phyloP scores from a whole-genome alignment of 2,329 filamentous ascomycete species.

The Mariannaea sp. region DNA sequence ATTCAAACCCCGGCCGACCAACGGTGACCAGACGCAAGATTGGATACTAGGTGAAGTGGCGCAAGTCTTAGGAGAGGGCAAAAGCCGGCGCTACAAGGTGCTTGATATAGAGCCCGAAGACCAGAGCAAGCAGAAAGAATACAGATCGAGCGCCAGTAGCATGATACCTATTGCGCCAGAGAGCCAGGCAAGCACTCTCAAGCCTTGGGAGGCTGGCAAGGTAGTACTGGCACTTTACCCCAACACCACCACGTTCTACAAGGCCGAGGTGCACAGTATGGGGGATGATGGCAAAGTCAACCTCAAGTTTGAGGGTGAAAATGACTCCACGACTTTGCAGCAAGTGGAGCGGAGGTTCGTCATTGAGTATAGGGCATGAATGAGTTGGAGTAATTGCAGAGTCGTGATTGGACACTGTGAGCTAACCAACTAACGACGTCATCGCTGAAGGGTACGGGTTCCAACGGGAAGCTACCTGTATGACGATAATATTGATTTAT shows the following conservation, averaged over 20 bases:
- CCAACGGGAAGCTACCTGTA: background rate
- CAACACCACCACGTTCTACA: slow-evolving; percentile 84
- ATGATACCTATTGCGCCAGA: slow-evolving; percentile 76
- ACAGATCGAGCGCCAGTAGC: slow-evolving; percentile 72
- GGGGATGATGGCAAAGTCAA: slow-evolving; percentile 60
- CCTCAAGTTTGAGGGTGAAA: slow-evolving; percentile 80
- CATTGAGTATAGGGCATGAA: slow-evolving; percentile 65
- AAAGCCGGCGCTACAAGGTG: slow-evolving; percentile 78
- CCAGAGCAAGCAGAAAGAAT: slow-evolving; percentile 68
- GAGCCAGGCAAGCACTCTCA: slow-evolving; percentile 53
- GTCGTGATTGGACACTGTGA: background rate
- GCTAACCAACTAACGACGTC: background rate
- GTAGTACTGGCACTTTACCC: slow-evolving; percentile 80
- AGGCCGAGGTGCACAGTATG: slow-evolving; percentile 78
- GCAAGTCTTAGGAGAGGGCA: slow-evolving; percentile 74
- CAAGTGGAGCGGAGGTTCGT: slow-evolving; percentile 78
- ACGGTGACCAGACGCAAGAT: slow-evolving; percentile 55
- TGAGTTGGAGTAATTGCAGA: background rate
- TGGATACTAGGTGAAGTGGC: slow-evolving; percentile 82
- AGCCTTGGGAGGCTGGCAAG: slow-evolving; percentile 69
- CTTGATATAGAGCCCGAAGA: slow-evolving; percentile 79
- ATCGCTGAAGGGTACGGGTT: background rate
- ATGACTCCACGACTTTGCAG: slow-evolving; percentile 73
- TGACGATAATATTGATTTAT: background rate
- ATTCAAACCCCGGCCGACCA: slow-evolving; percentile 63